Evolutionary conservation across 2,329 filamentous ascomycete genomes (phyloP), one percentile per base, ranked within the genome.

Genomic region (Sporothrix brunneoviolacea): DNA sequence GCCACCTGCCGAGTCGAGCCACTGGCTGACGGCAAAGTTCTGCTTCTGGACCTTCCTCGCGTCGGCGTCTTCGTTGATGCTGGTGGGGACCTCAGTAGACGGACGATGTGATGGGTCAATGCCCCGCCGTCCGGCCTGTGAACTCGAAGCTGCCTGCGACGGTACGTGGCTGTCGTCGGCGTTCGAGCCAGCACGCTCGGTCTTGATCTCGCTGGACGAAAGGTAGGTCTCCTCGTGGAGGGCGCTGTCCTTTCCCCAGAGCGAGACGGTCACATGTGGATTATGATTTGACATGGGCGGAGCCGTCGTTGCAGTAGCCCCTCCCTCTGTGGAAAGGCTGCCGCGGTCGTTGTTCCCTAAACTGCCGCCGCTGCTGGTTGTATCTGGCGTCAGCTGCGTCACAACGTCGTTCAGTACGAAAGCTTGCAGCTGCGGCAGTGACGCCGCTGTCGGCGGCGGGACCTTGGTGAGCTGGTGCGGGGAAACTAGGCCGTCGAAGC

Each of bases 201-300:
- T 50, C 43, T 43, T 48, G 48, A 48, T 41, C 32, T 50, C 42
- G 42, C 68, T 68, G 18, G 52, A 24, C 12, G 48, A 45, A n/a
- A 49, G 40, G 22, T 50, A 19, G 59, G 53, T 39, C 36, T 55
- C 54, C 15, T 53, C 41, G 4, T 46, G 44, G 40, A 44, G 36
- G 12, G 39, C 61, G 37, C 63, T 59, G 45, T 69, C 74, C 54
- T 68, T 70, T 40, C 71, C 75, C 74, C 75, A 81, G 55, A 77
- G 65, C 1, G 78, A 81, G 42, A 81, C 74, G 6, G 72, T 79
- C 18, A 82, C 74, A 24, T 71, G 70, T 7, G 78, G 77, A 58
- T 78, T 80, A 53, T 70, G 71, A 18, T 65, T 61, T 28, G 68
- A 62, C 71, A 76, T 76, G 48, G 65, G 59, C 44, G 67, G 58